Evolutionary conservation across 2,329 filamentous ascomycete species (phyloP).

Genomic region (Gremmenia infestans): DNA sequence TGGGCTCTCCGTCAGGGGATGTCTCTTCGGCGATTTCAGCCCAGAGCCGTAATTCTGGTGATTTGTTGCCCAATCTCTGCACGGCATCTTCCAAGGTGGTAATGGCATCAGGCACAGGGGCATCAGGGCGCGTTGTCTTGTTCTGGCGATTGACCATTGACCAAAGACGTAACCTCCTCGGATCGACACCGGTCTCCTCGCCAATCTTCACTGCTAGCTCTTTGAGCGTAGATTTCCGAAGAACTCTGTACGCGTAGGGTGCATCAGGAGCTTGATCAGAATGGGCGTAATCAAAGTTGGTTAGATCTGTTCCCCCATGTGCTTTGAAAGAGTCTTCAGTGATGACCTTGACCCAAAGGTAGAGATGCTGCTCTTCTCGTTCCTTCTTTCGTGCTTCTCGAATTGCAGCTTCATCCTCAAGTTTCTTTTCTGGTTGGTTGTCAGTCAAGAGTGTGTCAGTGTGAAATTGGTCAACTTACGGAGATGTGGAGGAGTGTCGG

Average conservation of each 20-base stretch:
- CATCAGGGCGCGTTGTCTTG: slow-evolving; percentile 88
- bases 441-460: slow-evolving; percentile 16
- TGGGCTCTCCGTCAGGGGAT: slow-evolving; percentile 59
- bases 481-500: slow-evolving; percentile 78
- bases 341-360: slow-evolving; percentile 78
- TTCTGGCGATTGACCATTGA: slow-evolving; percentile 98
- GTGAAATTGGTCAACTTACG: slow-evolving; percentile 43
- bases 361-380: slow-evolving; percentile 89
- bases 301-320: slow-evolving; percentile 81
- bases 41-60: slow-evolving; percentile 71
- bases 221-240: slow-evolving; percentile 68
- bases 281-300: slow-evolving; percentile 56
- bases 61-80: slow-evolving; percentile 61
- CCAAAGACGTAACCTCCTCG: slow-evolving; percentile 77
- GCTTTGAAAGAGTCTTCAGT: slow-evolving; percentile 75
- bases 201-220: slow-evolving; percentile 71
- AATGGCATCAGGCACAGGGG: slow-evolving; percentile 71
- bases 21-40: slow-evolving; percentile 71
- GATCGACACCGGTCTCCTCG: slow-evolving; percentile 61
- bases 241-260: slow-evolving; percentile 67
- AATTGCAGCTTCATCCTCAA: slow-evolving; percentile 76
- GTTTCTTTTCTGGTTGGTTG: slow-evolving; percentile 54
- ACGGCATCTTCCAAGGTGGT: slow-evolving; percentile 75
- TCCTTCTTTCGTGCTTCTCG: slow-evolving; percentile 78
- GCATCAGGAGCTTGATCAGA: slow-evolving; percentile 54